Percentiles rank a stretch among this genome's conserved stretches.
Evolutionary conservation across 2,329 filamentous ascomycete genomes (phyloP).

Genomic region (Ilyonectria robusta): DNA sequence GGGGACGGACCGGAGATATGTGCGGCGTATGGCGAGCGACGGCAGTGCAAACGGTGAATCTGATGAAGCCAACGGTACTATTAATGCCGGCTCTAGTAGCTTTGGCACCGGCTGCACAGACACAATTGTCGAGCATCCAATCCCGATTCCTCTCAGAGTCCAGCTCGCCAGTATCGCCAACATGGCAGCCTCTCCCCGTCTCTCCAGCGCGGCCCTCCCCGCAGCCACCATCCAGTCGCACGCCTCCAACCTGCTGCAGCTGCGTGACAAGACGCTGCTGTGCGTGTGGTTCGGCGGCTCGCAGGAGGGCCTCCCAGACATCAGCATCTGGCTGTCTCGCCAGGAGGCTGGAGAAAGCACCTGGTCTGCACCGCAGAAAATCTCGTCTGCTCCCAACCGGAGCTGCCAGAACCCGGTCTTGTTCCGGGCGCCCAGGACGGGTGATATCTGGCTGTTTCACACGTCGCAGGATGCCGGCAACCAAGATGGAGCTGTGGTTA

Average conservation of each 20-base stretch:
- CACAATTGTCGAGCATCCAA: not conserved
- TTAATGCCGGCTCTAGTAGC: not conserved
- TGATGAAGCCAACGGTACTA: not conserved
- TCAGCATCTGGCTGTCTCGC: constrained; percentile 59
- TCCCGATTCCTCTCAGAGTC: not conserved
- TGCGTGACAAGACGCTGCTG: constrained; percentile 57
- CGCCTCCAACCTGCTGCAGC: constrained; percentile 59
- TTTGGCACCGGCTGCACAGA: not conserved
- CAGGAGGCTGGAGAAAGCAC: constrained; percentile 44
- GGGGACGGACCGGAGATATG: not conserved
- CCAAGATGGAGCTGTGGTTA: constrained; percentile 58
- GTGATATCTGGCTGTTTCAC: constrained; percentile 58
- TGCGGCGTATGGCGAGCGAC: not conserved
- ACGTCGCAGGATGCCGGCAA: constrained; percentile 61
- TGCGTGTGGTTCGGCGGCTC: constrained; percentile 63
- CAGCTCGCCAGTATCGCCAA: not conserved
- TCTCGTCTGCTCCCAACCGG: constrained; percentile 56
- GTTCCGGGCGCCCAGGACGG: constrained; percentile 53
- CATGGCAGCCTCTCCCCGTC: constrained; percentile 1
- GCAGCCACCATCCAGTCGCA: constrained; percentile 60
- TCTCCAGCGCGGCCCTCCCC: constrained; percentile 48
- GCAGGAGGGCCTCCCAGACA: constrained; percentile 61
- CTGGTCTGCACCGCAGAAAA: constrained; percentile 54
- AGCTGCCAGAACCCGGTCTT: constrained; percentile 63
- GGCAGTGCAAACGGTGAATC: not conserved